Evolutionary conservation across 805 yeast genomes (phyloP).

Genomic region (Yamadazyma nakazawae): DNA sequence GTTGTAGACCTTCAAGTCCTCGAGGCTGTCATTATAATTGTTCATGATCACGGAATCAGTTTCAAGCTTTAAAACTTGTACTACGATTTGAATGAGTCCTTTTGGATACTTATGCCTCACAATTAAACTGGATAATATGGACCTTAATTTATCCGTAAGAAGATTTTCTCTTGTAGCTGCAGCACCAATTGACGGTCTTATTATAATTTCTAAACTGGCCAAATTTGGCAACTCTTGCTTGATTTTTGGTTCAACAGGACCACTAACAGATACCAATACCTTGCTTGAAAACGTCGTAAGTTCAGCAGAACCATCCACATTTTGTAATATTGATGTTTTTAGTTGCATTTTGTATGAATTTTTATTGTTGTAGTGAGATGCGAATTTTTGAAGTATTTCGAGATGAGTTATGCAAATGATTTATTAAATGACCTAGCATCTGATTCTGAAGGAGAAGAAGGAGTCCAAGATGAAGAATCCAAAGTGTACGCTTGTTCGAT

Average conservation of each 20-base stretch:
- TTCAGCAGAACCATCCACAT: constrained; percentile 81
- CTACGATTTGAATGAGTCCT: constrained; percentile 48
- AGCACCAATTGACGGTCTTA: constrained; percentile 76
- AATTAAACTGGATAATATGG: constrained; percentile 59
- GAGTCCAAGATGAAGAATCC: neutral
- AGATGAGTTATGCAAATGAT: constrained; percentile 38
- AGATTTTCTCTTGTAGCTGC: constrained; percentile 73
- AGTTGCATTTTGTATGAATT: constrained; percentile 13
- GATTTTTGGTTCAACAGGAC: constrained; percentile 82
- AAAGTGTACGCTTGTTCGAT: neutral
- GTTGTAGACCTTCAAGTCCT: constrained; percentile 58
- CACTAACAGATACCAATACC: constrained; percentile 75
- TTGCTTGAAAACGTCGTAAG: constrained; percentile 49
- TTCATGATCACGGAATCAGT: constrained; percentile 19
- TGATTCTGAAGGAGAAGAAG: neutral
- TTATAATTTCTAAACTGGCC: constrained; percentile 72
- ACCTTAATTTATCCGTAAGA: constrained; percentile 66
- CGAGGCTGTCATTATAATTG: constrained; percentile 27
- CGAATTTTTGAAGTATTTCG: neutral
- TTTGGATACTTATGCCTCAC: constrained; percentile 70
- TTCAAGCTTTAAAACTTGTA: constrained; percentile 33
- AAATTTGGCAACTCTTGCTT: constrained; percentile 82
- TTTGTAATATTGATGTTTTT: constrained; percentile 37
- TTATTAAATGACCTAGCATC: constrained; percentile 39
- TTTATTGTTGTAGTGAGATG: constrained; percentile 2